phyloP scores from a whole-genome alignment of 192 early-diverging fungal genomes.

The Coemansia guatemalensis region DNA sequence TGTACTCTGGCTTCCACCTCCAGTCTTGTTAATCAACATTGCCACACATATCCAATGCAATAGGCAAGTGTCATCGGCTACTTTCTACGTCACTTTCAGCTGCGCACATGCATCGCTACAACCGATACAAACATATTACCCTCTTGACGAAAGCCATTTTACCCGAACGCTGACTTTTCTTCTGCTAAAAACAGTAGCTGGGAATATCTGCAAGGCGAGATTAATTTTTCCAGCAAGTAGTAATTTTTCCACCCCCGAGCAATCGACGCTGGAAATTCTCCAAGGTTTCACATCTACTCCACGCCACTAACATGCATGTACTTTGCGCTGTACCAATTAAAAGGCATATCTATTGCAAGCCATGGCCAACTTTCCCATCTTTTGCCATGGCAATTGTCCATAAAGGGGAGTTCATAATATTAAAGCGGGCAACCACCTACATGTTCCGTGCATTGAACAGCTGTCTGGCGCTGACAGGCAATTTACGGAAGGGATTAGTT shows the following conservation, averaged over 20 bases:
- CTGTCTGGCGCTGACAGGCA: background rate
- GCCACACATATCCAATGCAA: background rate
- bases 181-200: background rate
- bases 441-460: background rate
- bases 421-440: constrained; percentile 2
- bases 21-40: background rate
- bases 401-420: constrained; percentile 1
- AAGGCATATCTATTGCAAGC: background rate
- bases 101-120: background rate
- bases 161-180: background rate
- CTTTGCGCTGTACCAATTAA: background rate
- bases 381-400: constrained; percentile 11
- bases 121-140: background rate
- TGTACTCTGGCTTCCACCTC: background rate
- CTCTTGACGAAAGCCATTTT: background rate
- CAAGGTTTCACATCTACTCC: background rate
- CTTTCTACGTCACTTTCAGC: background rate
- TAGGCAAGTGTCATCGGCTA: background rate
- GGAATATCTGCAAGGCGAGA: background rate
- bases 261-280: background rate
- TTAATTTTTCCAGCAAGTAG: background rate
- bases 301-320: background rate
- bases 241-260: background rate
- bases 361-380: background rate
- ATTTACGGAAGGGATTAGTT: background rate